These are phyloP conservation scores for Tylopilus felleus DNA, from an alignment of 768 basidiomycete genomes.

Conservation along the genomic window DNA sequence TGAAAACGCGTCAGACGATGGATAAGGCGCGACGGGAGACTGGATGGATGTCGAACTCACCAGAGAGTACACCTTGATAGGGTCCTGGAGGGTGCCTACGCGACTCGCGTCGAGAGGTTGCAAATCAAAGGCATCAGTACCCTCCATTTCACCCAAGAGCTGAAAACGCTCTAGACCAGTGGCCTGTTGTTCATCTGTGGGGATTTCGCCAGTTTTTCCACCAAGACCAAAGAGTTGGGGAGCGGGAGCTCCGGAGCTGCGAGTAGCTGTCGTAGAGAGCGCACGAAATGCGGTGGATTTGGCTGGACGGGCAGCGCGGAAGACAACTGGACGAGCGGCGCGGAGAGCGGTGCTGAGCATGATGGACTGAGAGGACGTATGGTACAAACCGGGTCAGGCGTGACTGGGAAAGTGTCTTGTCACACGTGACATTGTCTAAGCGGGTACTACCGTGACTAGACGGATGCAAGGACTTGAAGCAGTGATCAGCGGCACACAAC, in stretches of 20 bases:
- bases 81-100: conserved; percentile 83
- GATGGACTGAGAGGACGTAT: conserved; percentile 11
- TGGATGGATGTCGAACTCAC: conserved; percentile 44
- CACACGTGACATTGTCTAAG: conserved; percentile 27
- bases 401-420: conserved; percentile 25
- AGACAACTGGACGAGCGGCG: conserved; percentile 25
- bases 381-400: conserved; percentile 27
- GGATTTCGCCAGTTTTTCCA: conserved; percentile 68
- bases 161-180: conserved; percentile 98
- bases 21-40: background rate
- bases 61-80: conserved; percentile 82
- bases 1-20: background rate
- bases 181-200: conserved; percentile 85
- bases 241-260: conserved; percentile 55
- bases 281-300: conserved; percentile 42
- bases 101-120: conserved; percentile 80
- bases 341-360: conserved; percentile 31
- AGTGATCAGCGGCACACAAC: too few species aligned
- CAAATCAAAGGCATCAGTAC: conserved; percentile 86
- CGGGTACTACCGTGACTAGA: too few species aligned
- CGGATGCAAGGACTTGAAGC: too few species aligned
- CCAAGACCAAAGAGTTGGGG: conserved; percentile 72
- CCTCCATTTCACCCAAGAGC: conserved; percentile 83
- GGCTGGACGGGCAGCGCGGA: conserved; percentile 18
- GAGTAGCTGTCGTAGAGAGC: conserved; percentile 55